A percentile compares a stretch with the other conserved stretches of the same genome.
These are phyloP conservation scores for Filobasidium wieringae DNA, from an alignment of 768 basidiomycete species.

Conservation along the genomic window DNA sequence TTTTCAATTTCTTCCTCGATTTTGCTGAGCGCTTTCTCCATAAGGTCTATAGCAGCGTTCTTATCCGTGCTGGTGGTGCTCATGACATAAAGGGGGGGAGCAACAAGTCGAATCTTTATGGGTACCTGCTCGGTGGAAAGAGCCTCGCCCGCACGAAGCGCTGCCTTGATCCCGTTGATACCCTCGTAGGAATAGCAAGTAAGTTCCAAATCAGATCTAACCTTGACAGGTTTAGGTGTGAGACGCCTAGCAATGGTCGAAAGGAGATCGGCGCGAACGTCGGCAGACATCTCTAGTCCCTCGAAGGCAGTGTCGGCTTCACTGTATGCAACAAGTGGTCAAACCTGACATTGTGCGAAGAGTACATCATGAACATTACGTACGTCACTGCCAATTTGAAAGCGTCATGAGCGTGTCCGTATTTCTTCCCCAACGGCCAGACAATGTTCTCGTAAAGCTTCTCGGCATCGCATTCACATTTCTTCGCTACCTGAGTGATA, in stretches of 20 bases:
- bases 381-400: conserved; percentile 94
- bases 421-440: conserved; percentile 85
- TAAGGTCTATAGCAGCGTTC: conserved; percentile 73
- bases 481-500: conserved; percentile 41
- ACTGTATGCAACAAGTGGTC: conserved; percentile 40
- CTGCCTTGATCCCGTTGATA: conserved; percentile 91
- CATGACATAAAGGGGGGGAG: conserved; percentile 89
- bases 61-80: conserved; percentile 96
- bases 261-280: conserved; percentile 55
- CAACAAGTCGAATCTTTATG: conserved; percentile 92
- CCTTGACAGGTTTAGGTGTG: conserved; percentile 96
- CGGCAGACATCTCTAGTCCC: conserved; percentile 48
- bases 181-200: conserved; percentile 93
- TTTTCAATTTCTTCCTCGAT: conserved; percentile 75
- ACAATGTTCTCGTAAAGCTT: conserved; percentile 77
- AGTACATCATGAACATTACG: conserved; percentile 27
- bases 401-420: conserved; percentile 92
- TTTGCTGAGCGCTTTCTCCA: conserved; percentile 84
- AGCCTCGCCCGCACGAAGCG: conserved; percentile 73
- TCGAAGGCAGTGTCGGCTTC: conserved; percentile 73
- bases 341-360: neutral
- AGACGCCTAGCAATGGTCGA: conserved; percentile 83
- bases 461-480: conserved; percentile 49
- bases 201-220: conserved; percentile 93
- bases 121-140: conserved; percentile 78